These are phyloP conservation scores for Euphorbia neoarborescens DNA, from an alignment of 441 rosid genomes.

Conservation along the genomic window DNA sequence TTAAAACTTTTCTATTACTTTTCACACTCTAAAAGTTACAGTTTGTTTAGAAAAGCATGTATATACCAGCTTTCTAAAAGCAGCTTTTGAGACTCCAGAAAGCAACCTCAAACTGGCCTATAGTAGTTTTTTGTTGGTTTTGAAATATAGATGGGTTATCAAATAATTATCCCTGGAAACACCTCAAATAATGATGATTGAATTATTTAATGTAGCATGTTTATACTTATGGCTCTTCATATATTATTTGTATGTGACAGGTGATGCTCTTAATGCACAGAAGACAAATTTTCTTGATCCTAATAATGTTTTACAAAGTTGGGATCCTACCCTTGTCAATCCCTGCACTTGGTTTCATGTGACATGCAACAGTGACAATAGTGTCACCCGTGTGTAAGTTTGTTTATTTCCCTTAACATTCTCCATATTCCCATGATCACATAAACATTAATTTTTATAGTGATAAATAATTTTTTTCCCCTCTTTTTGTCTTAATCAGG, in stretches of 20 bases:
- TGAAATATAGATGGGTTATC: not conserved
- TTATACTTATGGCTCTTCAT: not conserved
- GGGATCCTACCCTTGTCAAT: constrained; percentile 65
- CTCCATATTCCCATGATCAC: not conserved
- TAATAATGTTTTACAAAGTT: constrained; percentile 43
- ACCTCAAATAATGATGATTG: not conserved
- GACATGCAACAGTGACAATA: constrained; percentile 49
- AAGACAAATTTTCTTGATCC: constrained; percentile 25
- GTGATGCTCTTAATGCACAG: constrained; percentile 29
- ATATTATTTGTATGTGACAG: constrained; percentile 15
- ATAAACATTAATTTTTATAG: not conserved
- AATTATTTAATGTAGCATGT: not conserved
- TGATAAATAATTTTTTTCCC: constrained; percentile 6
- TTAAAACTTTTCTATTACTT: no score
- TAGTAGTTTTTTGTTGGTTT: not conserved
- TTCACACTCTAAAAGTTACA: no score
- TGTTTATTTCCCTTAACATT: constrained; percentile 4
- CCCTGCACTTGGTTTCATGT: constrained; percentile 83
- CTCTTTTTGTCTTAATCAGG: constrained; percentile 30
- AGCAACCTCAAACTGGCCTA: no score
- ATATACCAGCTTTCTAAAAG: no score
- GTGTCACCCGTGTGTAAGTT: constrained; percentile 63
- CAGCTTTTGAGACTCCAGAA: no score
- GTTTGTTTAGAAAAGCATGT: no score
- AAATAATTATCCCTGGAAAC: not conserved